Evolutionary conservation across 208 protist genomes (phyloP), one percentile per base, ranked within the genome.

Genomic region (Crithidia thermophila): DNA sequence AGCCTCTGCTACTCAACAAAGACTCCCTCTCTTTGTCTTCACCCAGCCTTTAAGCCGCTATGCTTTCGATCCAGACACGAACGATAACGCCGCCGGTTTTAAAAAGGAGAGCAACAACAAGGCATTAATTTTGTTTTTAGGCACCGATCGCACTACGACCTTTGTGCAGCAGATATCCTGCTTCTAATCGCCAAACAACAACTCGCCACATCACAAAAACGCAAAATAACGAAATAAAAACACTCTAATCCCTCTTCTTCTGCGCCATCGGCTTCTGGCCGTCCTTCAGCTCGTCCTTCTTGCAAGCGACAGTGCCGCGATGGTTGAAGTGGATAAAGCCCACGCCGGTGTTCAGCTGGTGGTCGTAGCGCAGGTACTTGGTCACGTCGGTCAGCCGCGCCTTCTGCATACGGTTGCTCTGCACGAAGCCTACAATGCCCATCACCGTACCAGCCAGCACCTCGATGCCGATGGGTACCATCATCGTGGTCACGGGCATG

Each of bases 291-390:
- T 70, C 70, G 33, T 76, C 63, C 37, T 65, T 69, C 56, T 45
- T 52, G 68, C 60, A 69, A 36, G 66, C 71, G 5, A 81, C 50
- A 14, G 75, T 70, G 36, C 88, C 91, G 42, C 91, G 88, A 64
- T 96, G 91, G 61, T 94, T 94, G 51, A 96, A 96, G 71, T 94
- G 87, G 40, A 92, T 84, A 64, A 96, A 94, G 23, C 71, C 84
- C 14, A 88, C 53, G 10, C 85, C 84, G 11, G 87, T 93, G 57
- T 82, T 77, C 68, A 88, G 67, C 25, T 78, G 61, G 33, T 78
- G 46, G 50, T 96, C 88, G 53, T 94, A 94, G 25, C 85, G 79
- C 30, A 81, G 62, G 43, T 64, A 70, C 65, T 77, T 82, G 45
- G 73, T 87, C 47, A 80, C 68, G 49, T 94, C 88, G 25, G 67